A percentile compares a stretch with the other conserved stretches of the same genome.
Conservation (phyloP, 495 filamentous ascomycete genomes). For the Aspergillus saccharolyticus region DNA sequence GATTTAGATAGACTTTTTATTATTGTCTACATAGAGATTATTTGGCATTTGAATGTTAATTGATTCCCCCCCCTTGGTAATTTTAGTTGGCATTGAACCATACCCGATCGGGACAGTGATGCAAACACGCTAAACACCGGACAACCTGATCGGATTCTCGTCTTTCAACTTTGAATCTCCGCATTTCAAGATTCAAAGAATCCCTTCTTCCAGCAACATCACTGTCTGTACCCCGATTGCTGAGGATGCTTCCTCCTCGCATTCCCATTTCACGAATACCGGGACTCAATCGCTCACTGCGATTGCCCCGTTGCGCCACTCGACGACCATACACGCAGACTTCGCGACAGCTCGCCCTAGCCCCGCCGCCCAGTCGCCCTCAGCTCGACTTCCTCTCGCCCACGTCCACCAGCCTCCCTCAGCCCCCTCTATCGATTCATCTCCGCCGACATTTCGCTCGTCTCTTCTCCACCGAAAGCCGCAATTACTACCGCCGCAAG, state of each 20-base stretch:
- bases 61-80: slow-evolving; percentile 11
- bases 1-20: slow-evolving; percentile 8
- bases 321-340: slow-evolving; percentile 45
- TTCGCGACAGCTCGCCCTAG: slow-evolving; percentile 45
- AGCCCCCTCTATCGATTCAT: slow-evolving; percentile 38
- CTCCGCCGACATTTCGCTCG: slow-evolving; percentile 56
- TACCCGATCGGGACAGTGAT: not conserved
- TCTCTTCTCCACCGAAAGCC: slow-evolving; percentile 70
- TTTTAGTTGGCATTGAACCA: not conserved
- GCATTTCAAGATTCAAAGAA: not conserved
- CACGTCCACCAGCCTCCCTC: slow-evolving; percentile 30
- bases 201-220: not conserved
- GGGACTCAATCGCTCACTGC: slow-evolving; percentile 15
- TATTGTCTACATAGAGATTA: slow-evolving; percentile 16
- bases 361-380: slow-evolving; percentile 52
- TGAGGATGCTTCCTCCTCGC: slow-evolving; percentile 19
- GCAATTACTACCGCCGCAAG: slow-evolving; percentile 60
- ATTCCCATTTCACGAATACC: slow-evolving; percentile 30
- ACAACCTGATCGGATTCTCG: not conserved
- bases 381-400: slow-evolving; percentile 74
- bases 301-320: slow-evolving; percentile 5
- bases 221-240: not conserved
- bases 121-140: not conserved
- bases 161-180: not conserved
- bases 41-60: slow-evolving; percentile 3